These are phyloP conservation scores for Pichiaceae sp. DNA, from an alignment of 1,139 yeast genomes.

Conservation along the genomic window DNA sequence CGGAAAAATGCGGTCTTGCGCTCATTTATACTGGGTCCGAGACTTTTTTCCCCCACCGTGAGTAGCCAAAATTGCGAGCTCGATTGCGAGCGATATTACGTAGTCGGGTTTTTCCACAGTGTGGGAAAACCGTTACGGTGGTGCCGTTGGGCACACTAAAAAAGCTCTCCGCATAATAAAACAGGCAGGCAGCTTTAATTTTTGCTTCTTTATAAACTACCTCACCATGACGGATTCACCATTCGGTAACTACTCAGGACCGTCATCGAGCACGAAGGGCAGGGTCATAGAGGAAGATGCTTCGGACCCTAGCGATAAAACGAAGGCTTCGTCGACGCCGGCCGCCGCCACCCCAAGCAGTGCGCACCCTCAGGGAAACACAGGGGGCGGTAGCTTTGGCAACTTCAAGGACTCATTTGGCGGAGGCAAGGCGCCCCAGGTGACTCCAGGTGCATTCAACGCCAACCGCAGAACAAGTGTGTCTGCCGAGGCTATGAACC, in stretches of 20 bases:
- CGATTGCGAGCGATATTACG: too few relatives aligned
- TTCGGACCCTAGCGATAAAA: background rate
- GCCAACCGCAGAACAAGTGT: slow-evolving; percentile 84
- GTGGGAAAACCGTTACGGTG: too few relatives aligned
- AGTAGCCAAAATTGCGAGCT: too few relatives aligned
- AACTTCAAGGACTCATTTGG: slow-evolving; percentile 2
- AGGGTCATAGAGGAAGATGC: background rate
- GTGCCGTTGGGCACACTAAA: too few relatives aligned
- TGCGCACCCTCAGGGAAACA: background rate
- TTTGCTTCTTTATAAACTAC: too few relatives aligned
- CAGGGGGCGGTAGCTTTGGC: background rate
- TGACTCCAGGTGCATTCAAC: slow-evolving; percentile 30
- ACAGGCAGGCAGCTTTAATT: too few relatives aligned
- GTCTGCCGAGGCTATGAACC: slow-evolving; percentile 68
- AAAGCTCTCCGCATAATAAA: too few relatives aligned
- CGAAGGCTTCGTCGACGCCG: background rate
- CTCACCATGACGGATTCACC: background rate
- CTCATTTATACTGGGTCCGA: background rate
- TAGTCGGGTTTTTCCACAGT: background rate
- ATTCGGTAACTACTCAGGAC: background rate
- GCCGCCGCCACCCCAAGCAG: background rate
- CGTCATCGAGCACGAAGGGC: background rate
- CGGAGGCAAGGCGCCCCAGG: background rate
- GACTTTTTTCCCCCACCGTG: background rate
- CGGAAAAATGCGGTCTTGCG: background rate